Evolutionary conservation across 2,329 filamentous ascomycete species (phyloP), one percentile per base, ranked within the genome.

Genomic region (Balansia obtecta): DNA sequence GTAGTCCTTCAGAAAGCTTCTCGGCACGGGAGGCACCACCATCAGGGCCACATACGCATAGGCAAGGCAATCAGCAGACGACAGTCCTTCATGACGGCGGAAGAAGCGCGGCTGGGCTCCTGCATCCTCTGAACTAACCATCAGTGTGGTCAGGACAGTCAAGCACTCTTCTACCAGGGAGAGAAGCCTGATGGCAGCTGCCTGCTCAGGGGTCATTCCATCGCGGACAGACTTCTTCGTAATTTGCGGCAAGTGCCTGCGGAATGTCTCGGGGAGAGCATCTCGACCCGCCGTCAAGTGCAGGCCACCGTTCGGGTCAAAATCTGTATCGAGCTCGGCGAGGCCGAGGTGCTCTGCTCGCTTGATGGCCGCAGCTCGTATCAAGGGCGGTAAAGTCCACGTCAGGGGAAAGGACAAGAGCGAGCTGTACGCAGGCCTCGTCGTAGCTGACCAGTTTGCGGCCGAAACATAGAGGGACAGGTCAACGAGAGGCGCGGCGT

Each of bases 381-480:
- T 73, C 50, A 79, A 73, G 0, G 86, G 82, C 2, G 90, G 90
- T 5, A 94, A 74, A 41, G 86, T 85, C 79, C 93, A 98, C 59
- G 90, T 90, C 54, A 89, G 76, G 16, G 93, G 89, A 74, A 93
- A 95, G 40, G 85, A 80, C 39, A 97, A 79, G 51, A 96, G 77
- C 6, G 73, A 71, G 56, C 83, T 88, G 69, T 89, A 95, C 38
- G 88, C 84, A 2, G 88, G 86, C 15, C 88, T 82, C 4, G 89
- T 95, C 46, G 77, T 71, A 42, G 76, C 72, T 50, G 82, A 75
- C 77, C 93, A 98, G 71, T 97, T 96, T 55, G 88, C 81, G 51
- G 85, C 87, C 33, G 89, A 93, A 55, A 93, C 85, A 66, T 94
- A 97, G 58, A 97, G 83, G 48, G 83, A 90, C 51, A 96, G 81